These are phyloP conservation scores for Apiotrichum gracile DNA, from an alignment of 1,284 basidiomycete species.

Conservation along the genomic window DNA sequence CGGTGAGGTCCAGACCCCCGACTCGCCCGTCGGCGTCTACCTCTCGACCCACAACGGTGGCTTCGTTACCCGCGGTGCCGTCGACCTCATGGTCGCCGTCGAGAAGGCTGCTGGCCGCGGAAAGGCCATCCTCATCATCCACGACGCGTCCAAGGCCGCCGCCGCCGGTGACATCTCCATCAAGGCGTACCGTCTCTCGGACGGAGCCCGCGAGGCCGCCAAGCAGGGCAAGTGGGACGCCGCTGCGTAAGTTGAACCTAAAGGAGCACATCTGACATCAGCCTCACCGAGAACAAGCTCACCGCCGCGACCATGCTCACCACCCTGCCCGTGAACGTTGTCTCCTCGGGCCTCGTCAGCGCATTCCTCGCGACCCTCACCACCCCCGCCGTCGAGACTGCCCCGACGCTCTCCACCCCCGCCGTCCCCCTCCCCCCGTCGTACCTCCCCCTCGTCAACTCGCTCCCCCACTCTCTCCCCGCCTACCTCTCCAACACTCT, in stretches of 20 bases:
- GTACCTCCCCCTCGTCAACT: constrained; percentile 51
- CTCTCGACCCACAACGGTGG: constrained; percentile 83
- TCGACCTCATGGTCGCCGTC: constrained; percentile 77
- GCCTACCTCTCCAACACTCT: constrained; percentile 66
- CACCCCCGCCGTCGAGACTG: constrained; percentile 37
- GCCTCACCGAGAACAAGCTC: constrained; percentile 76
- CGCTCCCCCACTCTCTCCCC: constrained; percentile 51
- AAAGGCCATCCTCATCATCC: constrained; percentile 85
- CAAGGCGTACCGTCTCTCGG: constrained; percentile 82
- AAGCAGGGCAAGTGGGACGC: constrained; percentile 83
- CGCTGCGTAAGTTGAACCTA: constrained; percentile 56
- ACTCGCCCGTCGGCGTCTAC: constrained; percentile 94
- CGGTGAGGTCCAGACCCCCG: constrained; percentile 77
- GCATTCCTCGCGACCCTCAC: constrained; percentile 75
- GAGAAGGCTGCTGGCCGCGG: constrained; percentile 56
- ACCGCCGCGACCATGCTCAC: constrained; percentile 86
- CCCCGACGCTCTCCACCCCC: constrained; percentile 31
- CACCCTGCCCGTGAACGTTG: constrained; percentile 82
- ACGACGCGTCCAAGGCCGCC: constrained; percentile 63
- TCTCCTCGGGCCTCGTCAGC: constrained; percentile 76
- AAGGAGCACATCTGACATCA: constrained; percentile 37
- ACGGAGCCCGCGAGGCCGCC: constrained; percentile 77
- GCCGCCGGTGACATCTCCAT: constrained; percentile 81
- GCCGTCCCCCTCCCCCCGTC: constrained; percentile 49
- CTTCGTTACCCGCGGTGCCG: constrained; percentile 83